phyloP scores from a whole-genome alignment of 768 basidiomycete genomes.

The Suillus paluster region DNA sequence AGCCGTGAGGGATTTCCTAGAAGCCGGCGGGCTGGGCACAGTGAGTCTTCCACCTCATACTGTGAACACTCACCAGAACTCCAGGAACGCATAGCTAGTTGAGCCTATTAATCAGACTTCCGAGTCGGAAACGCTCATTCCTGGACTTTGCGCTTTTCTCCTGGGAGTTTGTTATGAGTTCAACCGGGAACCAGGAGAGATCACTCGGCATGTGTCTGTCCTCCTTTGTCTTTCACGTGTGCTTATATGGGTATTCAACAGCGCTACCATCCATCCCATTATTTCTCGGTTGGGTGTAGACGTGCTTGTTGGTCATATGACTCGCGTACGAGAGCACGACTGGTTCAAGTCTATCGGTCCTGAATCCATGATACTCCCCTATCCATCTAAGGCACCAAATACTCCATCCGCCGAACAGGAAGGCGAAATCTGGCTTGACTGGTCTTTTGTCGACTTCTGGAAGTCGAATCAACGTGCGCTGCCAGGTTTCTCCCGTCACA shows the following conservation, averaged over 20 bases:
- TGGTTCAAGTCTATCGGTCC: constrained; percentile 91
- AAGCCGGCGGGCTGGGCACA: constrained; percentile 87
- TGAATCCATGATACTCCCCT: constrained; percentile 72
- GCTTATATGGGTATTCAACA: constrained; percentile 29
- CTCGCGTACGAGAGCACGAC: constrained; percentile 88
- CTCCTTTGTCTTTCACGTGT: neutral
- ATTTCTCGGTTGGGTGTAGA: constrained; percentile 90
- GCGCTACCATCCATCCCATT: constrained; percentile 87
- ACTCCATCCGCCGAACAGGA: constrained; percentile 51
- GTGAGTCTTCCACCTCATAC: constrained; percentile 52
- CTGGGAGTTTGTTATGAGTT: constrained; percentile 96
- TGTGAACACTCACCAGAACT: neutral
- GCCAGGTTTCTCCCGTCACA: neutral
- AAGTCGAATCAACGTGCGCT: constrained; percentile 91
- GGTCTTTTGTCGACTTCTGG: constrained; percentile 98
- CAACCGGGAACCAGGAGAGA: constrained; percentile 93
- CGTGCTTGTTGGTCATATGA: constrained; percentile 84
- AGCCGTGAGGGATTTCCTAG: constrained; percentile 87
- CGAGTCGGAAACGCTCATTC: constrained; percentile 84
- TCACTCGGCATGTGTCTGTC: constrained; percentile 72
- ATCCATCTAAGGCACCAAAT: constrained; percentile 34
- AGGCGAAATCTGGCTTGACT: constrained; percentile 96
- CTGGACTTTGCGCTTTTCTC: constrained; percentile 89
- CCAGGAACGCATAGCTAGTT: constrained; percentile 64
- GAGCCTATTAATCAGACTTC: constrained; percentile 92